Evolutionary conservation across 495 filamentous ascomycete genomes (phyloP).

Genomic region (Collariella sp.): DNA sequence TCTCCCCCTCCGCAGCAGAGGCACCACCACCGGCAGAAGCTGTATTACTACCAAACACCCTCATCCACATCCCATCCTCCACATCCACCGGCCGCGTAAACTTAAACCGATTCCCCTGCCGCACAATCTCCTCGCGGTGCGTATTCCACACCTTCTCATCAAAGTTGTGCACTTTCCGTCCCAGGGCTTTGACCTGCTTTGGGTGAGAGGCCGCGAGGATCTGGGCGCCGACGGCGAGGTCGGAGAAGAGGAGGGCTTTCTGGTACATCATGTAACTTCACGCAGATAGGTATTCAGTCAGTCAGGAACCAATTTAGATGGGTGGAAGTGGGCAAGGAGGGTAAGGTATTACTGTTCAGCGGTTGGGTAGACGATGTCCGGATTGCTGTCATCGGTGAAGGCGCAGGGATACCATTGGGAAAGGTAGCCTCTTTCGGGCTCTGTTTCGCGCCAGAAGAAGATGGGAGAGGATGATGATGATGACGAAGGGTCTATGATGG

Average conservation of each 20-base stretch:
- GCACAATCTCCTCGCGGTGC: slow-evolving; percentile 48
- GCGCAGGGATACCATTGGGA: slow-evolving; percentile 29
- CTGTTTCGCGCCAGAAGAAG: slow-evolving; percentile 29
- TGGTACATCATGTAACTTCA: slow-evolving; percentile 58
- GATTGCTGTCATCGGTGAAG: slow-evolving; percentile 22
- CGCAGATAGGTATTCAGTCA: too few relatives aligned
- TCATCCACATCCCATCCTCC: slow-evolving; percentile 6
- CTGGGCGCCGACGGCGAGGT: slow-evolving; percentile 26
- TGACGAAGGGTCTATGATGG: neutral
- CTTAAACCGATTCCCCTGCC: slow-evolving; percentile 51
- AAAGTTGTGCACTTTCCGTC: slow-evolving; percentile 49
- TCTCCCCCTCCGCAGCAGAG: neutral
- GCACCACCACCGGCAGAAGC: too few relatives aligned
- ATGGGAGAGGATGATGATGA: slow-evolving; percentile 6
- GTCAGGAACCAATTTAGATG: neutral
- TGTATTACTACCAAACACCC: too few relatives aligned
- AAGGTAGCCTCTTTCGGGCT: slow-evolving; percentile 24
- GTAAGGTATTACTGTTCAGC: slow-evolving; percentile 26
- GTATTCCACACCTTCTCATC: slow-evolving; percentile 44
- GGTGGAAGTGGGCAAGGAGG: too few relatives aligned
- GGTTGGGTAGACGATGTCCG: slow-evolving; percentile 25
- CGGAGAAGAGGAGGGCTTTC: slow-evolving; percentile 49
- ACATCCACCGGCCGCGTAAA: slow-evolving; percentile 37
- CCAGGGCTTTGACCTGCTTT: slow-evolving; percentile 44
- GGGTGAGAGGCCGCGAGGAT: slow-evolving; percentile 40